These are phyloP conservation scores for Tephrocybe sp. DNA, from an alignment of 768 basidiomycete genomes.

Conservation along the genomic window DNA sequence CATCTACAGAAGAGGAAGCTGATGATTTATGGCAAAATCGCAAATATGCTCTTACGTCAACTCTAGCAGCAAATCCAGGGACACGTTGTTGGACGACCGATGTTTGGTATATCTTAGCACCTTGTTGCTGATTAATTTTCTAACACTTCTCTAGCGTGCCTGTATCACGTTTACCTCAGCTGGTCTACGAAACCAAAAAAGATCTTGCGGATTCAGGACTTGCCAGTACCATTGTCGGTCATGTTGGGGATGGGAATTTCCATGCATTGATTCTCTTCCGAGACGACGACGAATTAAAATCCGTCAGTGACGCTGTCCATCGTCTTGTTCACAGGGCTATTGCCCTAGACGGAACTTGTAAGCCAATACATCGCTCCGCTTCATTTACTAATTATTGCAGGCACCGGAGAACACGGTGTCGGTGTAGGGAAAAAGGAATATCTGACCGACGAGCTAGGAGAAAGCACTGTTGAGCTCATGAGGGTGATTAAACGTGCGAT, in stretches of 20 bases:
- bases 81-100: conserved; percentile 82
- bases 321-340: conserved; percentile 72
- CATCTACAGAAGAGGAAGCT: conserved; percentile 71
- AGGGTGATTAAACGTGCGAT: conserved; percentile 75
- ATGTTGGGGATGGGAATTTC: conserved; percentile 73
- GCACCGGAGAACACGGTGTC: conserved; percentile 86
- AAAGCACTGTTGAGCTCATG: conserved; percentile 82
- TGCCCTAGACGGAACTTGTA: conserved; percentile 74
- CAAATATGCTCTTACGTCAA: conserved; percentile 79
- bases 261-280: conserved; percentile 57
- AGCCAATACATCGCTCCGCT: conserved; percentile 19
- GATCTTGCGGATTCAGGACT: conserved; percentile 61
- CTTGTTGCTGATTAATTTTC: background rate
- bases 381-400: conserved; percentile 29
- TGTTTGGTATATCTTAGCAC: conserved; percentile 61
- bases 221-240: conserved; percentile 73
- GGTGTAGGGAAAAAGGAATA: conserved; percentile 87
- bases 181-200: conserved; percentile 75
- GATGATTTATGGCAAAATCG: conserved; percentile 80
- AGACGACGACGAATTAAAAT: conserved; percentile 53
- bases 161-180: conserved; percentile 63
- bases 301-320: conserved; percentile 59
- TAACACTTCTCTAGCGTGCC: conserved; percentile 47
- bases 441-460: conserved; percentile 78
- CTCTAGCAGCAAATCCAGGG: conserved; percentile 61